These are phyloP conservation scores for Cladosporium sp. DNA, from an alignment of 2,329 filamentous ascomycete genomes.

Conservation along the genomic window DNA sequence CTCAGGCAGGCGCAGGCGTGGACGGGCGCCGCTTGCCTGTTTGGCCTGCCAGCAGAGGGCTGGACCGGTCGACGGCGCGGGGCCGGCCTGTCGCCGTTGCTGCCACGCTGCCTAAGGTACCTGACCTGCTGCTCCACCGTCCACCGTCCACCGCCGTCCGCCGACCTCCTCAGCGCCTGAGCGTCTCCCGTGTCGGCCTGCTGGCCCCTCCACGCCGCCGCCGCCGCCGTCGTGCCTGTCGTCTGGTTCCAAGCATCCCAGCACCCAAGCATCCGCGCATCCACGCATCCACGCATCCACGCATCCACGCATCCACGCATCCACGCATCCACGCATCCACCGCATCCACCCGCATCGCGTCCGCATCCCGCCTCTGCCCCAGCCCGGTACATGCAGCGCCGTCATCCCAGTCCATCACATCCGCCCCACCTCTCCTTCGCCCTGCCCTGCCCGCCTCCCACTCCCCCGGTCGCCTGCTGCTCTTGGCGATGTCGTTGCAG, in stretches of 20 bases:
- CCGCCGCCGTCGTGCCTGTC: neutral
- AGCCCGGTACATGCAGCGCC: no score
- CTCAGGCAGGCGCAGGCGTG: neutral
- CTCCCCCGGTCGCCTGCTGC: neutral
- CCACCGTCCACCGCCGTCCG: neutral
- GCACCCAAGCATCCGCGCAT: no score
- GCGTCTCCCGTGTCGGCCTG: neutral
- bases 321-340: neutral
- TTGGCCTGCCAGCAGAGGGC: constrained; percentile 8
- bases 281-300: no score
- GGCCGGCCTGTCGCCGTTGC: neutral
- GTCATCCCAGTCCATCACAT: no score
- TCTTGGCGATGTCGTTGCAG: neutral
- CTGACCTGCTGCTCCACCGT: constrained; percentile 5
- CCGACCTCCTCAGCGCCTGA: no score
- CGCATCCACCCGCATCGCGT: neutral
- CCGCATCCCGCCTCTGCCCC: no score
- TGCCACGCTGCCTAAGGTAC: neutral
- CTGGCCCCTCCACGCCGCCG: neutral
- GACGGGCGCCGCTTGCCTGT: constrained; percentile 7
- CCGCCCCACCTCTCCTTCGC: neutral
- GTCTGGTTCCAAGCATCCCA: neutral
- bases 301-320: neutral
- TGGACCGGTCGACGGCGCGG: constrained; percentile 1
- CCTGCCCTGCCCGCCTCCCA: neutral